Percentiles rank a stretch among this genome's conserved stretches.
phyloP scores from a whole-genome alignment of 495 filamentous ascomycete genomes.

The Jackrogersella minutella region DNA sequence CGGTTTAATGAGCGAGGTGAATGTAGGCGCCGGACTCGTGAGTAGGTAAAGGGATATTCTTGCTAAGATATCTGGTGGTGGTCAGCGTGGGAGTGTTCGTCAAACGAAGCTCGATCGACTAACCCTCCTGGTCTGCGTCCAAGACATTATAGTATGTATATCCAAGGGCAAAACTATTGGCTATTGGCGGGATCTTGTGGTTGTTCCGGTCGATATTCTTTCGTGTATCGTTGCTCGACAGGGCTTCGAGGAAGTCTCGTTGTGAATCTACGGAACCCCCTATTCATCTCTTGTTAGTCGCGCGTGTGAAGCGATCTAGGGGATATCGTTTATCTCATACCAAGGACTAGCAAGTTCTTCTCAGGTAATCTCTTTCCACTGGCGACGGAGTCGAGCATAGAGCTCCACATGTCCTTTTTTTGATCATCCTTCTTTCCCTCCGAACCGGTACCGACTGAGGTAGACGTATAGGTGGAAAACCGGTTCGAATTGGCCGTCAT shows the following conservation, averaged over 20 bases:
- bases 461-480: constrained; percentile 61
- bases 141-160: constrained; percentile 96
- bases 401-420: constrained; percentile 93
- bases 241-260: constrained; percentile 85
- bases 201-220: constrained; percentile 65
- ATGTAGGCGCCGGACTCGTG: constrained; percentile 79
- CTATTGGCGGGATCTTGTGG: constrained; percentile 77
- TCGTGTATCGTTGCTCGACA: constrained; percentile 71
- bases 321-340: constrained; percentile 55
- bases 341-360: constrained; percentile 88
- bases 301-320: constrained; percentile 15
- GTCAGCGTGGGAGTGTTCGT: constrained; percentile 15
- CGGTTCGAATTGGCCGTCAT: constrained; percentile 67
- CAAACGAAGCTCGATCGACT: constrained; percentile 11
- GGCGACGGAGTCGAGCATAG: constrained; percentile 88
- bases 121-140: constrained; percentile 94
- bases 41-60: constrained; percentile 92
- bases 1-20: constrained; percentile 82
- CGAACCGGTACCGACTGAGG: constrained; percentile 53
- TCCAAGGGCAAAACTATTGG: constrained; percentile 91
- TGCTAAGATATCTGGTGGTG: constrained; percentile 77
- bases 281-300: constrained; percentile 49
- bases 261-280: constrained; percentile 90
- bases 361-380: constrained; percentile 90
- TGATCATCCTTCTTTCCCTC: constrained; percentile 68